Evolutionary conservation across 2,329 filamentous ascomycete genomes (phyloP), one percentile per base, ranked within the genome.

Genomic region (Fusarium incarnatum): DNA sequence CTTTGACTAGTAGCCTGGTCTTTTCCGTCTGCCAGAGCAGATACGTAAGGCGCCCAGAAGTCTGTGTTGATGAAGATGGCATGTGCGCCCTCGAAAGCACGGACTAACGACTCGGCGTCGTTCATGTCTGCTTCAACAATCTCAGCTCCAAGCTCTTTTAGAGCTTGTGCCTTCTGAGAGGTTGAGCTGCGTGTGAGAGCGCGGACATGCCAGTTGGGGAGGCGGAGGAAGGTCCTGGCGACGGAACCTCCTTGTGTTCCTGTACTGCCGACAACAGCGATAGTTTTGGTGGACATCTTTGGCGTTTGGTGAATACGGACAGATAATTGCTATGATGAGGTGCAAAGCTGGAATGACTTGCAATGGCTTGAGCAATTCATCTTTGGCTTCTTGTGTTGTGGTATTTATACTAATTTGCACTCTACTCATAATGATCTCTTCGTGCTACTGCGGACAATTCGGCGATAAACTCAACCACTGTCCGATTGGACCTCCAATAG

Each of bases 51-150:
- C 32, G 81, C 79, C 81, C 83, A 87, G 75, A 85, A 88, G 62
- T 87, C 81, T 0, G 86, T 88, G 45, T 85, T 83, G 70, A 79
- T 77, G 73, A 88, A 88, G 62, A 88, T 84, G 49, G 81, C 75
- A 58, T 82, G 79, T 5, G 81, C 83, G 5, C 79, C 82, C 6
- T 71, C 22, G 58, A 86, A 85, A 2, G 81, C 83, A 0, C 68
- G 45, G 32, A 77, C 65, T 12, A 87, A 77, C 12, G 79, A 79
- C 0, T 72, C 71, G 3, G 75, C 62, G 45, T 85, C 78, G 41
- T 82, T 78, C 46, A 85, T 75, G 41, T 87, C 79, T 13, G 82
- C 85, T 55, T 76, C 62, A 28, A 86, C 79, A 12, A 85, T 73
- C 64, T 86, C 71, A 5, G 76, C 81, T 5, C 84, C 84, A 6